These are phyloP conservation scores for Pythium sp. DNA, from an alignment of 352 stramenopile genomes.

Conservation along the genomic window DNA sequence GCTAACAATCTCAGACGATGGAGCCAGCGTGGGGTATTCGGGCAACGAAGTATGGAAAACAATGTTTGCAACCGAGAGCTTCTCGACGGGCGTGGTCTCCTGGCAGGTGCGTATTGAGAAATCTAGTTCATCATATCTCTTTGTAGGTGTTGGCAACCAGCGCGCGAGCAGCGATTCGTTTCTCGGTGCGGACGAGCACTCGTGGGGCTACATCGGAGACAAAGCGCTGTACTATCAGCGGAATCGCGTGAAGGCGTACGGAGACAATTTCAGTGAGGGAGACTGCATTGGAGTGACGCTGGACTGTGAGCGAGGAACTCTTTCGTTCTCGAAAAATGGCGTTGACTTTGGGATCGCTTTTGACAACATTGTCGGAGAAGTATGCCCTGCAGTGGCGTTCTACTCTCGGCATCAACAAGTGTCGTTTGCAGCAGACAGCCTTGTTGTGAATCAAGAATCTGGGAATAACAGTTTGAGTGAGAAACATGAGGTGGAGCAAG, in stretches of 20 bases:
- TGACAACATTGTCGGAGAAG: conserved; percentile 87
- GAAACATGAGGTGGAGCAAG: too few species aligned
- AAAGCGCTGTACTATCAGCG: conserved; percentile 98
- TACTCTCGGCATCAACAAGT: conserved; percentile 90
- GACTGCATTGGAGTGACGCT: conserved; percentile 84
- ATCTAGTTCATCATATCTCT: conserved; percentile 95
- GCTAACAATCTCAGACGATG: conserved; percentile 64
- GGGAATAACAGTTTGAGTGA: background rate
- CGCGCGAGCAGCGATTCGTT: conserved; percentile 94
- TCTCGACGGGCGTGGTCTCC: conserved; percentile 69
- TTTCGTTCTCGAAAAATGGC: conserved; percentile 91
- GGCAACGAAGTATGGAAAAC: conserved; percentile 91
- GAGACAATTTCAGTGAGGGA: conserved; percentile 80
- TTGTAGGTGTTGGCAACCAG: conserved; percentile 94
- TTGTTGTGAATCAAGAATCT: background rate
- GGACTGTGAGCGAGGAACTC: conserved; percentile 81
- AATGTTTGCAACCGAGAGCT: conserved; percentile 63
- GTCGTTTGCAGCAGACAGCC: conserved; percentile 37
- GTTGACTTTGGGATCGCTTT: conserved; percentile 84
- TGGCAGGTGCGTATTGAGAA: conserved; percentile 93
- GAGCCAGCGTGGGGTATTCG: conserved; percentile 54
- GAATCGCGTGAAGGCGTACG: conserved; percentile 90
- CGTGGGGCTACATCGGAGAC: conserved; percentile 98
- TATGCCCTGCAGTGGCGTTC: conserved; percentile 91
- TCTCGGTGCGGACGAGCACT: conserved; percentile 95